A percentile compares a stretch with the other conserved stretches of the same genome.
Conservation (phyloP, 257 asterid genomes). For the Solanum sitiens region DNA sequence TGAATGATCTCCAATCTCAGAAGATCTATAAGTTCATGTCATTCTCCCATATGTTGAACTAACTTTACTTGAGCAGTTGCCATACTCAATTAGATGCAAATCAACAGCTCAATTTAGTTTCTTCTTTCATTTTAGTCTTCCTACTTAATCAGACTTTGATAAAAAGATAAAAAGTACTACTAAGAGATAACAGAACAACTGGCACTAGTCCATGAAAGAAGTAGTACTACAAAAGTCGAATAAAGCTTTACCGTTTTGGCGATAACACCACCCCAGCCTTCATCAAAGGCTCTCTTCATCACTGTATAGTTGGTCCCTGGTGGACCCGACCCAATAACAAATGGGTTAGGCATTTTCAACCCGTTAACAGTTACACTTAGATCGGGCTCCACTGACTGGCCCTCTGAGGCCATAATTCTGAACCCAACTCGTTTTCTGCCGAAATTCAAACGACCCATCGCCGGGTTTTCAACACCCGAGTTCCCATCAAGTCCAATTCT, state of each 20-base stretch:
- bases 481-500: neutral
- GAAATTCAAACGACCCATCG: neutral
- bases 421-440: conserved; percentile 30
- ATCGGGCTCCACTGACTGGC: conserved; percentile 54
- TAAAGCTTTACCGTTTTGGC: conserved; percentile 71
- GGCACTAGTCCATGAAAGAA: neutral
- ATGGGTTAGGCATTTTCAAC: conserved; percentile 88
- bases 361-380: conserved; percentile 89
- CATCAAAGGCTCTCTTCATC: conserved; percentile 94
- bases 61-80: neutral
- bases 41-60: neutral
- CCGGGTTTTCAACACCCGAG: neutral
- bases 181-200: neutral
- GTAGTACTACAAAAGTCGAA: neutral
- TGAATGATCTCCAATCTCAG: neutral
- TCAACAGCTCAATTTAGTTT: neutral
- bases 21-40: neutral
- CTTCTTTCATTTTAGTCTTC: neutral
- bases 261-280: conserved; percentile 98
- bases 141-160: neutral
- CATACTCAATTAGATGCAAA: neutral
- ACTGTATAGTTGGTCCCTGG: conserved; percentile 94
- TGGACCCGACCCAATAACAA: conserved; percentile 96
- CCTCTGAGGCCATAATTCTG: conserved; percentile 32
- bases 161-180: neutral